phyloP scores from a whole-genome alignment of 1,284 basidiomycete species.

The Ganoderma lingzhi region DNA sequence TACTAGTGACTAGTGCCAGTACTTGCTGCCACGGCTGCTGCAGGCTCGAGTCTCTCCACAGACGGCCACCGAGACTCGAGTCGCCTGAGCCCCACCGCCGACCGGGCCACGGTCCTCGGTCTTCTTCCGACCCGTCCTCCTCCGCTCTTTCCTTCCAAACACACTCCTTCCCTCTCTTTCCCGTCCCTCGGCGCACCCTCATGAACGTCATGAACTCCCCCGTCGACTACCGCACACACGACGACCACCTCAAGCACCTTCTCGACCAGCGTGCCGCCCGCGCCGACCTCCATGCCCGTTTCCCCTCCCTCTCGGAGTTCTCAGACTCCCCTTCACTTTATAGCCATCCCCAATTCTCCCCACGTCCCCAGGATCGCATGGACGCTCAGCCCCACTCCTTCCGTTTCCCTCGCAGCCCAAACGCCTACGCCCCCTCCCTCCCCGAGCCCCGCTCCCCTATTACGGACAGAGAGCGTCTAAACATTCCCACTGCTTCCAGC shows the following conservation, averaged over 20 bases:
- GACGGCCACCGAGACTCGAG: neutral
- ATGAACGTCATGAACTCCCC: constrained; percentile 42
- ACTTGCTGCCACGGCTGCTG: no score
- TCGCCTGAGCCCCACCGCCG: neutral
- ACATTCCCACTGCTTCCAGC: constrained; percentile 59
- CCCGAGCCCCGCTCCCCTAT: constrained; percentile 40
- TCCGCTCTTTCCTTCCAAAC: constrained; percentile 25
- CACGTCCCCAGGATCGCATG: constrained; percentile 45
- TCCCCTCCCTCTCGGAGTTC: constrained; percentile 61
- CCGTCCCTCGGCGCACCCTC: constrained; percentile 18
- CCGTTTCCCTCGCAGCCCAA: constrained; percentile 41
- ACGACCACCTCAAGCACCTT: constrained; percentile 58
- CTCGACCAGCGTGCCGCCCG: constrained; percentile 63
- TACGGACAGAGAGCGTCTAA: constrained; percentile 50
- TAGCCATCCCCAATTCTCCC: constrained; percentile 64
- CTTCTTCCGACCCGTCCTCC: constrained; percentile 21
- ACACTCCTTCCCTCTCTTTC: constrained; percentile 27
- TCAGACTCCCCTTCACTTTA: constrained; percentile 76
- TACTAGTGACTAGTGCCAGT: no score
- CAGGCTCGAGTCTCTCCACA: neutral
- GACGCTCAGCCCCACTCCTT: constrained; percentile 39
- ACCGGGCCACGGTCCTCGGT: constrained; percentile 9
- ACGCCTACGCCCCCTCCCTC: constrained; percentile 28
- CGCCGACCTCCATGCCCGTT: constrained; percentile 55
- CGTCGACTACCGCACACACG: constrained; percentile 43